Evolutionary conservation across 352 stramenopile genomes (phyloP), one percentile per base, ranked within the genome.

Genomic region (Phytophthora megakarya): DNA sequence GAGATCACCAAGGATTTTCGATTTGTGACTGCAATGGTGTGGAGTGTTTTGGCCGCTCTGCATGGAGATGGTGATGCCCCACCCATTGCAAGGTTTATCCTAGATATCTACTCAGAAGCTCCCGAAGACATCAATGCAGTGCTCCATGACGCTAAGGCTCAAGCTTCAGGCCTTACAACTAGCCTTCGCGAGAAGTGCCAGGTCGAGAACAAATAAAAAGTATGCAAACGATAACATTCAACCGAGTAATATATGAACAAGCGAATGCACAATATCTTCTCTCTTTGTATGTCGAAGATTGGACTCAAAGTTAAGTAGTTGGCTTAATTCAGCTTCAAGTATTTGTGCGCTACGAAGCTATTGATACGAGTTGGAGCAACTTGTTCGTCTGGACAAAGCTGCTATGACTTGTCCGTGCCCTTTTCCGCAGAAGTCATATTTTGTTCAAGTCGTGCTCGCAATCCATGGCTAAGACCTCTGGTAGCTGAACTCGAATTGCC

Each of bases 21-120:
- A 8, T 80, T 80, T 47, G 82, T 93, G n/a, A 72, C 82, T 2
- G 81, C 84, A n/a, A 86, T 92, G 70, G 75, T 93, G 28, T 93
- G 80, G 80, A 82, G 78, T 46, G 56, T 93, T 18, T 67, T 93
- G 15, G 50, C 65, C 19, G 80, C 86, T 59, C 70, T 93, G 15
- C 79, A 93, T 35, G 82, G 84, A n/a, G 56, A 46, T 19, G 74
- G 64, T 48, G 65, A 76, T 11, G 60, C 84, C 26, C 79, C 78
- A 18, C 25, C 73, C 3, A 62, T 90, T 10, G 73, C 67, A 6
- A 76, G 75, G 50, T 76, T 62, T 28, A 33, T 44, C 16, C 53
- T 80, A 12, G 55, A 82, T 39, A 74, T 78, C 16, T 39, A 73
- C 23, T 68, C 68, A 0, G 70, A 81, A 30, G 42, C 65, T 2